Conservation (phyloP, 257 asterid species). For the Nicotiana otophora region DNA sequence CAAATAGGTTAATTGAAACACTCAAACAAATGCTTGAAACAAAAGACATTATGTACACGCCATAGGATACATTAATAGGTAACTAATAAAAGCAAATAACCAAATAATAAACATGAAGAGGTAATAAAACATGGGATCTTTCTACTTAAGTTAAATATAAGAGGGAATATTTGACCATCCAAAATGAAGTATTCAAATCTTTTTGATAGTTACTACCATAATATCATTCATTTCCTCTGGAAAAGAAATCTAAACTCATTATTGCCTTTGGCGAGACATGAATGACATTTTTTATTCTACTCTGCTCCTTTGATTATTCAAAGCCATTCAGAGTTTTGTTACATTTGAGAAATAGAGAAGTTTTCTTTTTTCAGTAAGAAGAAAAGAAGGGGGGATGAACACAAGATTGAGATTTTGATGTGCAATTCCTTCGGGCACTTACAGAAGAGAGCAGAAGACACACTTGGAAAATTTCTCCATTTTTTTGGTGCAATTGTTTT, state of each 20-base stretch:
- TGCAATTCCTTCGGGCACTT: too few species aligned
- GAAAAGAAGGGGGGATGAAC: too few species aligned
- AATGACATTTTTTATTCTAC: neutral
- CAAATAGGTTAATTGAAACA: too few species aligned
- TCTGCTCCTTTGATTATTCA: neutral
- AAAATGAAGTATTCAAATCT: neutral
- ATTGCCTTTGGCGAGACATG: neutral
- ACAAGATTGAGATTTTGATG: too few species aligned
- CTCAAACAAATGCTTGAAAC: neutral
- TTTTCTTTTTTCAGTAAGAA: too few species aligned
- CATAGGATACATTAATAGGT: neutral
- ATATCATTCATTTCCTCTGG: neutral
- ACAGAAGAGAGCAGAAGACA: too few species aligned
- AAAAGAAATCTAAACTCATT: neutral
- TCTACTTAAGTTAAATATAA: neutral
- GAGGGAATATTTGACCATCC: neutral
- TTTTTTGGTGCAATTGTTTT: too few species aligned
- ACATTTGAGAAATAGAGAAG: too few species aligned
- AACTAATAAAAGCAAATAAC: neutral
- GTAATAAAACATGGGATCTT: neutral
- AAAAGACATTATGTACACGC: neutral
- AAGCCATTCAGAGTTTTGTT: neutral
- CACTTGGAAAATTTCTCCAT: too few species aligned
- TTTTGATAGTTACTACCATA: neutral
- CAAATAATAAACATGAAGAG: neutral